Conservation (phyloP, 306 rosid species). For the Nissolia schottii region DNA sequence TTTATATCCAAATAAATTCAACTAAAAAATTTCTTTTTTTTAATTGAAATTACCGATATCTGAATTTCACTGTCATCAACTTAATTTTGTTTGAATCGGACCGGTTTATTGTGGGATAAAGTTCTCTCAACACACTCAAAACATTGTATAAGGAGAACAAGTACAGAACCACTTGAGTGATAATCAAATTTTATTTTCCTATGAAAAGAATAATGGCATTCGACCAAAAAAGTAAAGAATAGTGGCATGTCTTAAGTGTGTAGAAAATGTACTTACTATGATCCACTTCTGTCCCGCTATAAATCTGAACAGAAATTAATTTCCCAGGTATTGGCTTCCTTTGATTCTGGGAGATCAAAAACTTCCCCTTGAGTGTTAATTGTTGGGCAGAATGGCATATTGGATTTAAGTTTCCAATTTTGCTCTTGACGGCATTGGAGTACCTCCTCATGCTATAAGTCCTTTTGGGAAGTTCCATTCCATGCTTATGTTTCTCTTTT, state of each 20-base stretch:
- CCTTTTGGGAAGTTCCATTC: conserved; percentile 20
- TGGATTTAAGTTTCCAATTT: conserved; percentile 11
- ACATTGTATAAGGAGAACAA: too few species aligned
- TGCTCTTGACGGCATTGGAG: conserved; percentile 8
- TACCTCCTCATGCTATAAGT: conserved; percentile 3
- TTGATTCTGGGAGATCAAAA: conserved; percentile 19
- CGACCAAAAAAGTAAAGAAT: not conserved
- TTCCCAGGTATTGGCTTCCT: conserved; percentile 45
- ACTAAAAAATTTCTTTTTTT: too few species aligned
- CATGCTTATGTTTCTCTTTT: not conserved
- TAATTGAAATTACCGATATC: too few species aligned
- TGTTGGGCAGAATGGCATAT: not conserved
- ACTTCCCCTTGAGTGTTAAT: conserved; percentile 33
- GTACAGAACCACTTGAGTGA: too few species aligned
- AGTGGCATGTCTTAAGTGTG: not conserved
- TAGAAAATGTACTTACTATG: conserved; percentile 34
- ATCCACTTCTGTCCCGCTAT: conserved; percentile 50
- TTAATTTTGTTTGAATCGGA: too few species aligned
- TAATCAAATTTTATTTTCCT: too few species aligned
- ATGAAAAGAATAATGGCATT: too few species aligned
- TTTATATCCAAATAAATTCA: too few species aligned
- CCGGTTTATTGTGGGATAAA: too few species aligned
- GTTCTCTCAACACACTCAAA: too few species aligned
- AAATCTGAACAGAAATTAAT: conserved; percentile 47
- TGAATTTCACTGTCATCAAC: too few species aligned